A percentile compares a stretch with the other conserved stretches of the same genome.
Conservation (phyloP, 2,329 filamentous ascomycete species). For the Penicillium decumbens region DNA sequence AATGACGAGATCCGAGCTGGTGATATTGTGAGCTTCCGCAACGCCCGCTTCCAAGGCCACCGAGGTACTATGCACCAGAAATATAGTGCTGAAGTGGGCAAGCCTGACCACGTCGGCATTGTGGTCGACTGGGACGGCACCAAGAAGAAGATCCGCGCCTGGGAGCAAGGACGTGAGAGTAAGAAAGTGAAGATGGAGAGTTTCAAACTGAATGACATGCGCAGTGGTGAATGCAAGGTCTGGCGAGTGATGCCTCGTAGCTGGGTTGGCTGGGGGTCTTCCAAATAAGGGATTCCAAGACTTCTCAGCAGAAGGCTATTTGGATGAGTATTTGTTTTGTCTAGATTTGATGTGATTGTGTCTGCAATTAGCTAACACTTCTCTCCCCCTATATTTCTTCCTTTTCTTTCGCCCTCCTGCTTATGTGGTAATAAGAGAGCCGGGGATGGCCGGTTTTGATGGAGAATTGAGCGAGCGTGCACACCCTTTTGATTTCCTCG, state of each 20-base stretch:
- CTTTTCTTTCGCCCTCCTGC: slow-evolving; percentile 9
- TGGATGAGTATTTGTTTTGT: slow-evolving; percentile 9
- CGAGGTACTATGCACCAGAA: slow-evolving; percentile 93
- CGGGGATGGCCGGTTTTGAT: slow-evolving; percentile 15
- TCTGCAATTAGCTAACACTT: slow-evolving; percentile 14
- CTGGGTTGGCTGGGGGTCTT: slow-evolving; percentile 80
- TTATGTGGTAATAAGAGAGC: slow-evolving; percentile 22
- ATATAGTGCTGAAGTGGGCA: slow-evolving; percentile 82
- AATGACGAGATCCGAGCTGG: slow-evolving; percentile 90
- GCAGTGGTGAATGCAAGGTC: slow-evolving; percentile 91
- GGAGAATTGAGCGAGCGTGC: slow-evolving; percentile 25
- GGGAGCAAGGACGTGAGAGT: slow-evolving; percentile 91
- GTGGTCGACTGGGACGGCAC: slow-evolving; percentile 97
- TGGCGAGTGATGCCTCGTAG: slow-evolving; percentile 90
- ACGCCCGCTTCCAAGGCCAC: slow-evolving; percentile 91
- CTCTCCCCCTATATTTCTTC: slow-evolving; percentile 2
- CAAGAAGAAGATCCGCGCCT: slow-evolving; percentile 93
- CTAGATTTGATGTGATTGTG: slow-evolving; percentile 16
- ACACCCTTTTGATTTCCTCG: slow-evolving; percentile 15
- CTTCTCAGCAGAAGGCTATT: neutral
- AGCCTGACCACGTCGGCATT: slow-evolving; percentile 79
- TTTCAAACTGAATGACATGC: slow-evolving; percentile 85
- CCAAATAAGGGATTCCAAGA: slow-evolving; percentile 13
- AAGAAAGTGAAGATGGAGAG: slow-evolving; percentile 93
- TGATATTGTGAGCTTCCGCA: slow-evolving; percentile 88